Percentiles rank a stretch among this genome's conserved stretches.
phyloP scores from a whole-genome alignment of 176 grass and related monocot species.

The Carex kokanica region DNA sequence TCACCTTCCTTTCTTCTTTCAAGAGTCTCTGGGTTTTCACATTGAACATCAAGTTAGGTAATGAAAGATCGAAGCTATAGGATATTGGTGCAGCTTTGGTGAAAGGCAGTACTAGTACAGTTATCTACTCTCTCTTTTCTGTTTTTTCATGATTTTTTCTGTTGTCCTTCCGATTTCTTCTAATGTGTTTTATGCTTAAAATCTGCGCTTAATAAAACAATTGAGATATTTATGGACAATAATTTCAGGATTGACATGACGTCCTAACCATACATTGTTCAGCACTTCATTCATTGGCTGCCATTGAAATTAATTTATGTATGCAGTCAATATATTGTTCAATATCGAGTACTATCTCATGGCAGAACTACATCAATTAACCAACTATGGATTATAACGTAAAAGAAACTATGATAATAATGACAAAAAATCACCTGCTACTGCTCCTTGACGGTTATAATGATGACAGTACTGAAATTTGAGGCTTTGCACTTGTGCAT shows the following conservation, averaged over 20 bases:
- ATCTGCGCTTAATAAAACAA: neutral
- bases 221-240: neutral
- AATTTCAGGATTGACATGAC: neutral
- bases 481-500: neutral
- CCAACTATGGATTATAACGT: neutral
- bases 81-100: constrained; percentile 4
- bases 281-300: neutral
- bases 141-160: neutral
- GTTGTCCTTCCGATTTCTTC: neutral
- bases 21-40: neutral
- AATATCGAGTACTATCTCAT: constrained; percentile 4
- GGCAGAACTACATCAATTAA: neutral
- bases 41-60: neutral
- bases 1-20: constrained; percentile 22
- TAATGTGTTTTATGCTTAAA: neutral
- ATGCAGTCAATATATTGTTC: neutral
- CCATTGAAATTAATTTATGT: neutral
- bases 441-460: neutral
- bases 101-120: neutral
- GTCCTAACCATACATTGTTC: neutral
- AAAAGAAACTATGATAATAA: neutral
- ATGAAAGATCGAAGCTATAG: neutral
- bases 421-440: neutral
- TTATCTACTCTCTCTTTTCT: neutral
- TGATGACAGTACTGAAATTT: neutral